phyloP scores from a whole-genome alignment of 257 asterid genomes.

The Lavandula angustifolia region DNA sequence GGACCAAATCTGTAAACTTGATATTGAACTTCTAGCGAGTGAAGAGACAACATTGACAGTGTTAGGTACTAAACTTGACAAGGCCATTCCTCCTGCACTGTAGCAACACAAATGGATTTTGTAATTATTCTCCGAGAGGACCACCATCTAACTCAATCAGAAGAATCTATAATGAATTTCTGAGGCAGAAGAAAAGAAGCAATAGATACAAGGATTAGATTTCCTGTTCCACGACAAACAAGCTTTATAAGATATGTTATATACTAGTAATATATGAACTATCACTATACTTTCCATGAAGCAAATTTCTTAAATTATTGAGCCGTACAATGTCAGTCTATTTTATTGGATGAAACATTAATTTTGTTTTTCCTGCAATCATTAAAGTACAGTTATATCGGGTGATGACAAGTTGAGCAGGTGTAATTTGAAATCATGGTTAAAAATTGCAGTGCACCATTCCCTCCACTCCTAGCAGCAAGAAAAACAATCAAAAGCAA shows the following conservation, averaged over 20 bases:
- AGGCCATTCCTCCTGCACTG: constrained; percentile 99
- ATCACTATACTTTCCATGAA: constrained; percentile 9
- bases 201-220: constrained; percentile 4
- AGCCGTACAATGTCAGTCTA: constrained; percentile 12
- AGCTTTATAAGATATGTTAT: constrained; percentile 14
- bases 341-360: constrained; percentile 16
- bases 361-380: constrained; percentile 20
- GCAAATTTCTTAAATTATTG: constrained; percentile 1
- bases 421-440: constrained; percentile 11
- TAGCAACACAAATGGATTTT: constrained; percentile 45
- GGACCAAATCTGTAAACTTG: constrained; percentile 87
- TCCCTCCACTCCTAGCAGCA: constrained; percentile 25
- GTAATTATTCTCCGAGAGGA: constrained; percentile 28
- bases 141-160: constrained; percentile 11
- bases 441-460: constrained; percentile 7
- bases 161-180: constrained; percentile 17
- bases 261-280: constrained; percentile 12
- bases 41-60: constrained; percentile 83
- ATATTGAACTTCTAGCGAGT: constrained; percentile 73
- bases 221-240: constrained; percentile 2
- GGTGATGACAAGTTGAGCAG: constrained; percentile 20
- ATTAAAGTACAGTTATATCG: constrained; percentile 9
- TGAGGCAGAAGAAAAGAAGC: constrained; percentile 22
- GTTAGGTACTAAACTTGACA: constrained; percentile 94
- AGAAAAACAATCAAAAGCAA: constrained; percentile 13